Evolutionary conservation across 345 rosid species (phyloP).

Genomic region (Linum tenue): DNA sequence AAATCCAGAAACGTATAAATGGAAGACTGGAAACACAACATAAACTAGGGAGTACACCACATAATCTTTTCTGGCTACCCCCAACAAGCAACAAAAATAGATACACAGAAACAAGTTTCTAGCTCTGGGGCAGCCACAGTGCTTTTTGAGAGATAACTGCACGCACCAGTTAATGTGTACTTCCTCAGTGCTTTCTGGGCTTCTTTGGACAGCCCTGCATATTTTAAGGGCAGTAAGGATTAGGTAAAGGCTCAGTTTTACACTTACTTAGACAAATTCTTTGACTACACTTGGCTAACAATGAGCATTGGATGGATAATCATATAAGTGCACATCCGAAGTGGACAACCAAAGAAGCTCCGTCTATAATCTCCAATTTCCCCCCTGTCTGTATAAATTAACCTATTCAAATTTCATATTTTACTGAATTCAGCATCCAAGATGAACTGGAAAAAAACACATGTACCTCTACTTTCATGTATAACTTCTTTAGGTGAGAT

Average conservation of each 20-base stretch:
- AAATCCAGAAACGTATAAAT: no score
- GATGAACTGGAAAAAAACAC: conserved; percentile 6
- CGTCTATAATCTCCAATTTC: not conserved
- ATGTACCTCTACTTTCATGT: conserved; percentile 66
- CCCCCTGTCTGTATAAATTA: no score
- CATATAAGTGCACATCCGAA: not conserved
- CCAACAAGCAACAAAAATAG: no score
- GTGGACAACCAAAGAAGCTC: conserved; percentile 3
- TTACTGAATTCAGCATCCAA: not conserved
- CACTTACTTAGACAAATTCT: not conserved
- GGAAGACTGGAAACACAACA: not conserved
- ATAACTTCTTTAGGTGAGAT: conserved; percentile 89
- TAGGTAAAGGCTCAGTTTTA: not conserved
- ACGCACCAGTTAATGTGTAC: conserved; percentile 58
- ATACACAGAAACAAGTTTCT: no score
- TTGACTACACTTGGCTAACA: not conserved
- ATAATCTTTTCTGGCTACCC: no score
- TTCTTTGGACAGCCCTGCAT: conserved; percentile 77
- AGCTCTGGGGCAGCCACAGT: no score
- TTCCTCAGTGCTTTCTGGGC: conserved; percentile 73
- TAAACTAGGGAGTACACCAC: no score
- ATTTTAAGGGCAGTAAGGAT: conserved; percentile 2
- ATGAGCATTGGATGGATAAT: conserved; percentile 5
- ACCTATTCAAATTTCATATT: not conserved
- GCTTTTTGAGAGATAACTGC: no score